Base-by-base conservation (phyloP, 164 flowering plant genomes). In the Kalanchoe fedtschenkoi region DNA sequence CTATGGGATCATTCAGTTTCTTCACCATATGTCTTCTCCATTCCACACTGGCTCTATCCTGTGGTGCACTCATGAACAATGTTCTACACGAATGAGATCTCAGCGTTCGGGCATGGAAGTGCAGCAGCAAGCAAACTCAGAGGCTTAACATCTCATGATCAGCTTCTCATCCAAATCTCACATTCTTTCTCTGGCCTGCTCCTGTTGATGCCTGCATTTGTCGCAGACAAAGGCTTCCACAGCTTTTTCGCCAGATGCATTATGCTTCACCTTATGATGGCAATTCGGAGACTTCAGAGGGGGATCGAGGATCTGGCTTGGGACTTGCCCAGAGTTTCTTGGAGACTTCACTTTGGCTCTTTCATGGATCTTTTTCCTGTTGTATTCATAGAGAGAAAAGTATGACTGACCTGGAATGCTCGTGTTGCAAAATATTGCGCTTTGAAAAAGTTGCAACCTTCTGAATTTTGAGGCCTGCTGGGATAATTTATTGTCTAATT, bases 101-200 rank as follows among this genome's bases (percentile, higher is more conserved):
- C 75, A 47, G 71, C 66, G 26, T 69, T 85, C 21, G 75, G 80
- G 5, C 83, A 82, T 54, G 91, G 91, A 16, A 61, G 24, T 34
- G 82, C 77, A 32, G 68, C 74, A 0, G 83, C 83, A 1, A 58
- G 61, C 11, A 74, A 64, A 71, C 83, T 88, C 0, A 53, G 79
- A 54, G 95, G 91, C 1, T 88, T 87, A 3, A 82, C 87, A 17
- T 82, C 95, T 0, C 89, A 79, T 41, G 95, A 85, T 61, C 87
- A 83, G 75, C 76, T 88, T 22, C 63, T 88, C 68, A 80, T 85
- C 43, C 79, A 73, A 69, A 82, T 74, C 32, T 83, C 89, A 28
- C 85, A 83, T 69, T 79, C 85, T 8, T 81, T 77, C 58, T 73
- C 80, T 15, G 90, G 95, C 55, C 71, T 80, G 24, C 58, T 88